Base-by-base conservation (phyloP, 176 grass and related monocot species). In the Avena insularis region DNA sequence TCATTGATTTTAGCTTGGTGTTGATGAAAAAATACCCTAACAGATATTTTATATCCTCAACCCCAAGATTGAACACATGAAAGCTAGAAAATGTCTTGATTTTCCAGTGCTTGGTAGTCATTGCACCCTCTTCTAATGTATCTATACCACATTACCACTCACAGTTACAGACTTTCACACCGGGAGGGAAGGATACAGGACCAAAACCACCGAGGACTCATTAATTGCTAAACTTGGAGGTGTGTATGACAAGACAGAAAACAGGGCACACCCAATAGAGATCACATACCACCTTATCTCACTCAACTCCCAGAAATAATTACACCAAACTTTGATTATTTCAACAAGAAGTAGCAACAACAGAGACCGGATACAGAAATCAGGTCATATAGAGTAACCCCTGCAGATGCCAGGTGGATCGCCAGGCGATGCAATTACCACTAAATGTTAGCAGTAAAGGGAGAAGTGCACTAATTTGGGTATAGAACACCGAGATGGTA, bases 311-410 rank as follows among this genome's bases (percentile, higher is more conserved):
- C 19, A 72, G 4, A 72, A 46, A 19, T 72, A n/a, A n/a, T n/a
- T n/a, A n/a, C n/a, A 21, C 69, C 9, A 71, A 70, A 71, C 36
- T 38, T 71, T 45, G 68, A 71, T 71, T 71, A 71, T n/a, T 71
- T 20, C 19, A 71, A 71, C 9, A 6, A 21, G 4, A 31, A 62
- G 19, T 43, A n/a, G 64, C 19, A 19, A 27, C 43, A 60, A 79
- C 21, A 19, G 50, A 83, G 21, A 50, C 15, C 79, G n/a, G 71
- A 71, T 65, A 47, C 38, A 47, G 35, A 76, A 72, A 84, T 85
- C 54, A 64, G 62, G 19, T 4, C 25, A 31, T 79, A 78, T 20
- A 20, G 79, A 75, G 64, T 53, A 23, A 36, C n/a, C 3, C 35
- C 4, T 36, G 35, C 35, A 36, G 35, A 36, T 36, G 35, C 35